phyloP scores from a whole-genome alignment of 768 basidiomycete genomes.

The Austroboletus festivus region DNA sequence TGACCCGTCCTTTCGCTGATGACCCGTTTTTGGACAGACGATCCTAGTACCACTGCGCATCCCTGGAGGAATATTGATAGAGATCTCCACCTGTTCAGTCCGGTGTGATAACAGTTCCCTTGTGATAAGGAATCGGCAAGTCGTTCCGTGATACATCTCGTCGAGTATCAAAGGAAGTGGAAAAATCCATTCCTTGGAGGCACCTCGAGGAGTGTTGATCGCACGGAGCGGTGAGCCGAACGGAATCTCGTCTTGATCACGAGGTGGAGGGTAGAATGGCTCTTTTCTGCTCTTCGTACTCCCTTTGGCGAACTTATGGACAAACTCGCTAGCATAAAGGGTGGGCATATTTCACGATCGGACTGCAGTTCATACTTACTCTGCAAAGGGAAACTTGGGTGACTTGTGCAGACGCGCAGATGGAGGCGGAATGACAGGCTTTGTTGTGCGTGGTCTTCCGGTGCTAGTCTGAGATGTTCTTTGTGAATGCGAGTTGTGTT shows the following conservation, averaged over 20 bases:
- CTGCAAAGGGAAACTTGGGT: conserved; percentile 23
- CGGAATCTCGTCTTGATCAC: conserved; percentile 15
- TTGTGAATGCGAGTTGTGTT: conserved; percentile 8
- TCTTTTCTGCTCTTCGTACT: conserved; percentile 5
- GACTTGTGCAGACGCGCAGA: conserved; percentile 22
- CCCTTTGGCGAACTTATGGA: conserved; percentile 27
- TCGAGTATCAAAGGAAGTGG: conserved; percentile 59
- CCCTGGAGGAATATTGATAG: conserved; percentile 59
- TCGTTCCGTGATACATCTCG: conserved; percentile 56
- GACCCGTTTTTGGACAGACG: conserved; percentile 60
- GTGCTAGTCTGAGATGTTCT: conserved; percentile 12
- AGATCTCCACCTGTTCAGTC: conserved; percentile 54
- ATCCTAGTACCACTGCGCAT: conserved; percentile 60
- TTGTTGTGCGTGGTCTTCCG: conserved; percentile 16
- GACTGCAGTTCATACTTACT: conserved; percentile 20
- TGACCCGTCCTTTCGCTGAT: conserved; percentile 53
- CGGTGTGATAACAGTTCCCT: conserved; percentile 49
- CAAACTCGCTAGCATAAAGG: conserved; percentile 24
- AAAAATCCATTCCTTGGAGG: conserved; percentile 64
- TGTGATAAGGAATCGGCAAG: conserved; percentile 57
- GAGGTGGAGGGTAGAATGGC: not conserved
- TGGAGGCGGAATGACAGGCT: conserved; percentile 30
- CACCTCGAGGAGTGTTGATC: conserved; percentile 39
- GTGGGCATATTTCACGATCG: conserved; percentile 5
- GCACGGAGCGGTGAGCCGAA: conserved; percentile 39